Evolutionary conservation across 192 early-diverging fungal genomes (phyloP).

Genomic region (Piromyces finnis): DNA sequence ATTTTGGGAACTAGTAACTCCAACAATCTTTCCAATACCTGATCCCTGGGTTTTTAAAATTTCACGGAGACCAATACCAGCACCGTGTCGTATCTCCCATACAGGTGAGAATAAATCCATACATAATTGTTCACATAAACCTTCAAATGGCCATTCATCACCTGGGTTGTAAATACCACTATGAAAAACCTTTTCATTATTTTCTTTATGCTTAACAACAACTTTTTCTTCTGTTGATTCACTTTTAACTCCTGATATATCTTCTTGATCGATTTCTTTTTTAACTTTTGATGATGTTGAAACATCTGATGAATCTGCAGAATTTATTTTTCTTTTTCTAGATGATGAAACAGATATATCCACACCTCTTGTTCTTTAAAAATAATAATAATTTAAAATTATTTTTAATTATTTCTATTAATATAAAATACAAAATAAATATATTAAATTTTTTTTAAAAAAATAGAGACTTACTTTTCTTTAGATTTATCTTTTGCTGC

Average conservation of each 20-base stretch:
- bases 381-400: background rate
- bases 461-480: slow-evolving; percentile 51
- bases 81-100: slow-evolving; percentile 94
- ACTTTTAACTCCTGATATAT: background rate
- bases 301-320: slow-evolving; percentile 5
- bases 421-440: too few relatives aligned
- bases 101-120: slow-evolving; percentile 49
- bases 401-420: too few relatives aligned
- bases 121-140: slow-evolving; percentile 44
- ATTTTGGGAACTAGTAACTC: slow-evolving; percentile 35
- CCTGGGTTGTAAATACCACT: slow-evolving; percentile 11
- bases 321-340: background rate
- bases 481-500: slow-evolving; percentile 55
- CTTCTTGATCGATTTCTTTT: slow-evolving; percentile 7
- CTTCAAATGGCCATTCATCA: slow-evolving; percentile 55
- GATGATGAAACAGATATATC: background rate
- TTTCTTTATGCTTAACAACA: slow-evolving; percentile 10
- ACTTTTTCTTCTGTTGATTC: background rate
- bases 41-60: slow-evolving; percentile 70
- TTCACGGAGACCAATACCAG: slow-evolving; percentile 79
- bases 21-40: slow-evolving; percentile 56
- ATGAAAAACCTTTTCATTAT: slow-evolving; percentile 5
- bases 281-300: slow-evolving; percentile 19
- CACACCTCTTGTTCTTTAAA: background rate
- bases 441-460: too few relatives aligned